Conservation (phyloP, 2,329 filamentous ascomycete genomes). For the Epichloe gansuensis region DNA sequence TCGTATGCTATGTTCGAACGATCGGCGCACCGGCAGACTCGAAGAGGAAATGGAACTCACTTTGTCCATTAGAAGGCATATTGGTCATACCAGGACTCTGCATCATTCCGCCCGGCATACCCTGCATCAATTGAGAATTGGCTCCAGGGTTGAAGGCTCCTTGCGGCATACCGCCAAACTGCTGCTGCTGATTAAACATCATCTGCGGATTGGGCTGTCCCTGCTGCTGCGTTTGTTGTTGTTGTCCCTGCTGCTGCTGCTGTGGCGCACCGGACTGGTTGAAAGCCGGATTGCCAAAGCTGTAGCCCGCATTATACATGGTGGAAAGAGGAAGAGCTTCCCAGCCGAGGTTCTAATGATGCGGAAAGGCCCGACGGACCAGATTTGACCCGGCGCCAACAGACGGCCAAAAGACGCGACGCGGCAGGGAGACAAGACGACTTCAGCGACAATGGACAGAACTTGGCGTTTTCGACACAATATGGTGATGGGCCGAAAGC, state of each 20-base stretch:
- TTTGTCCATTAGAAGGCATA: slow-evolving; percentile 48
- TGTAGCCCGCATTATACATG: slow-evolving; percentile 46
- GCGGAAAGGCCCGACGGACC: not conserved
- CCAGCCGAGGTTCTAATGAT: not conserved
- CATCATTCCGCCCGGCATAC: slow-evolving; percentile 49
- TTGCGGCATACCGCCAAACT: slow-evolving; percentile 43
- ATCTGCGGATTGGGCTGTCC: slow-evolving; percentile 36
- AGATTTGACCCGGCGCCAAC: not conserved
- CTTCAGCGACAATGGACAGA: too few species aligned
- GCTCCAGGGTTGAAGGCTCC: slow-evolving; percentile 36
- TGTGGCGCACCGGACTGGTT: slow-evolving; percentile 19
- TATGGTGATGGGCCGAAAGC: not conserved
- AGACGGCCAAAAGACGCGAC: not conserved
- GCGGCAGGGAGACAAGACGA: not conserved
- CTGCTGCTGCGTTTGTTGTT: slow-evolving; percentile 29
- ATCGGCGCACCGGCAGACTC: not conserved
- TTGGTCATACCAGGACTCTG: slow-evolving; percentile 47
- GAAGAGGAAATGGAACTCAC: slow-evolving; percentile 29
- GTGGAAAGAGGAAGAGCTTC: slow-evolving; percentile 1
- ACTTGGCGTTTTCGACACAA: not conserved
- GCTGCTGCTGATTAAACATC: slow-evolving; percentile 47
- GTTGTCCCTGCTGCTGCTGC: slow-evolving; percentile 30
- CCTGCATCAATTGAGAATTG: slow-evolving; percentile 43
- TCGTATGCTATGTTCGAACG: not conserved
- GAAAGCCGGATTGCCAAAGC: slow-evolving; percentile 39